Evolutionary conservation across 2,329 filamentous ascomycete genomes (phyloP), one percentile per base, ranked within the genome.

Genomic region (Fusarium algeriense): DNA sequence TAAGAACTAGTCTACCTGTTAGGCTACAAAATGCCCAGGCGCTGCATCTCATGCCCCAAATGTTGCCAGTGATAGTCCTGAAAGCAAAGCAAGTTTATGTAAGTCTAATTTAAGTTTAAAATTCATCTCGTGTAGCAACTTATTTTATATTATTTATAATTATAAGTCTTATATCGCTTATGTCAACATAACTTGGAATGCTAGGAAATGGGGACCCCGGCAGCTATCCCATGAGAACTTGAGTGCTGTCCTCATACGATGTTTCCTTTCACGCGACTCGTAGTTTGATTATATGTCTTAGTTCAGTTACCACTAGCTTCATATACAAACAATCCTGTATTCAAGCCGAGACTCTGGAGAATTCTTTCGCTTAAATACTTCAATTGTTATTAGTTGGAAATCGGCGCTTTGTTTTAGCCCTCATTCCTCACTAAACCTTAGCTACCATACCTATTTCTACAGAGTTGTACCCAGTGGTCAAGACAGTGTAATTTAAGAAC

Each of bases 401-500:
- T 17, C 15, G 3, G 1, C 1, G 14, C 17, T 28, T 7, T 3
- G 3, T 3, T 6, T 6, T 19, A 48, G 44, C 44, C 44, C 7
- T 48, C 44, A 48, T 48, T 48, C 40, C 40, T 43, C n/a, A 4
- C 40, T 23, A 11, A 23, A 7, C 20, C 14, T 43, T 4, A 11
- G 12, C n/a, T 10, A 5, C 2, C 13, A 23, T 23, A n/a, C n/a
- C n/a, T n/a, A n/a, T n/a, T n/a, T n/a, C n/a, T n/a, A n/a, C n/a
- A n/a, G n/a, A n/a, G n/a, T n/a, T n/a, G n/a, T n/a, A n/a, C 28
- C 14, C 1, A n/a, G 6, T 1, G 6, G 1, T 2, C 0, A 19
- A 19, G 46, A 26, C 15, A 19, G 11, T 2, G 4, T 19, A n/a
- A 7, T 35, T 43, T 43, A 43, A 43, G 40, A n/a, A n/a, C 7